Evolutionary conservation across 1,284 basidiomycete species (phyloP), one percentile per base, ranked within the genome.

Genomic region (Lentinus polychrous): DNA sequence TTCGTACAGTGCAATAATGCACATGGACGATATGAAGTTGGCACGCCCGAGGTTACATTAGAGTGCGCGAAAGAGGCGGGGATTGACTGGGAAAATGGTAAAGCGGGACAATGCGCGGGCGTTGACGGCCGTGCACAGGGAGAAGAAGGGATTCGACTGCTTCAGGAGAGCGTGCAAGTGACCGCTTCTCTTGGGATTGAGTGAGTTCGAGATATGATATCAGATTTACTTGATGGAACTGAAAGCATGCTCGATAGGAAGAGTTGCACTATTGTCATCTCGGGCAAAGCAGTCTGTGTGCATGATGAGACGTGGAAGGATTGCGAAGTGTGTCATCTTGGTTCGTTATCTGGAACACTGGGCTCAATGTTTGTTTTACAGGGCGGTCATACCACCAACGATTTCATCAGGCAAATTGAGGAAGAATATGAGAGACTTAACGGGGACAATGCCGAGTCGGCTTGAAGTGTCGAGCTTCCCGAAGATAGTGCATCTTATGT

Each of bases 191-290:
- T 81, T 55, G 75, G 71, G 2, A 79, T 93, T 52, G 58, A 68
- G 86, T 88, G 54, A 59, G 75, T 58, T 52, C 20, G 20, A 18
- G 27, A 6, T 43, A 23, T 24, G 15, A n/a, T n/a, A n/a, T n/a
- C n/a, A n/a, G n/a, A n/a, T n/a, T 33, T 15, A n/a, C 22, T 14
- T 12, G 11, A 48, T 18, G 44, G 22, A 38, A 41, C 42, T 57
- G 43, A 57, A 42, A 33, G 18, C 14, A 15, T 57, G 8, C 17
- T 24, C 24, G 38, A n/a, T 32, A 89, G 82, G 52, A 92, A 82
- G 67, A 91, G 88, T 61, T 94, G 91, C 68, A 92, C 90, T 1
- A 74, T 94, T 37, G 63, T 89, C 43, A 90, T 94, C 60, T 84
- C 78, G 55, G 74, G 73, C 8, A 72, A 70, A 55, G 67, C 78